These are phyloP conservation scores for Nigrospora oryzae DNA, from an alignment of 2,329 filamentous ascomycete genomes.

Conservation along the genomic window DNA sequence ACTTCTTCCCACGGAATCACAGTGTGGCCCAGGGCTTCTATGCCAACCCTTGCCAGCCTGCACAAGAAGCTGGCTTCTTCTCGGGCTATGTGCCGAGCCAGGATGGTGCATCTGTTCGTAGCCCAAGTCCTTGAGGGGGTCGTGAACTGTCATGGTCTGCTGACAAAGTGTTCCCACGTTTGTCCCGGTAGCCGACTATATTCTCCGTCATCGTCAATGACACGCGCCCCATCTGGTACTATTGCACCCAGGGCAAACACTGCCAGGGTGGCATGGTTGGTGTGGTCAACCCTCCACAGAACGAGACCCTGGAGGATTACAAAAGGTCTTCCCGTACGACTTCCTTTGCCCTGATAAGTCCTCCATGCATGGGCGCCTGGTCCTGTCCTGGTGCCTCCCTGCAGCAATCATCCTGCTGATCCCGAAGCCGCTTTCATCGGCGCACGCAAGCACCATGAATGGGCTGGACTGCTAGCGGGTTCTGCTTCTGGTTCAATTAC, in stretches of 20 bases:
- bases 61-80: constrained; percentile 26
- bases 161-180: not conserved
- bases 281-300: constrained; percentile 22
- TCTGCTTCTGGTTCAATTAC: too few relatives aligned
- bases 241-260: constrained; percentile 35
- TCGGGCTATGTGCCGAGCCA: constrained; percentile 21
- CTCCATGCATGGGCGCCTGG: too few relatives aligned
- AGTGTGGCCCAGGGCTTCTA: constrained; percentile 31
- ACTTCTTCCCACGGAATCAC: constrained; percentile 22
- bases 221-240: constrained; percentile 39
- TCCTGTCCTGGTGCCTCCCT: too few relatives aligned
- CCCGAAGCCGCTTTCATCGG: too few relatives aligned
- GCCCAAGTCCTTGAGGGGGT: not conserved
- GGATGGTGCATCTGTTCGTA: not conserved
- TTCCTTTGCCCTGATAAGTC: too few relatives aligned
- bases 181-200: constrained; percentile 15
- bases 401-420: too few relatives aligned
- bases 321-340: constrained; percentile 6
- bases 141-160: not conserved
- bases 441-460: too few relatives aligned
- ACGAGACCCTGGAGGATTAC: constrained; percentile 27
- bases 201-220: constrained; percentile 37
- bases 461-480: too few relatives aligned
- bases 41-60: constrained; percentile 26
- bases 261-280: constrained; percentile 35